Evolutionary conservation across 176 grass and related monocot genomes (phyloP).

Genomic region (Paspalum notatum): DNA sequence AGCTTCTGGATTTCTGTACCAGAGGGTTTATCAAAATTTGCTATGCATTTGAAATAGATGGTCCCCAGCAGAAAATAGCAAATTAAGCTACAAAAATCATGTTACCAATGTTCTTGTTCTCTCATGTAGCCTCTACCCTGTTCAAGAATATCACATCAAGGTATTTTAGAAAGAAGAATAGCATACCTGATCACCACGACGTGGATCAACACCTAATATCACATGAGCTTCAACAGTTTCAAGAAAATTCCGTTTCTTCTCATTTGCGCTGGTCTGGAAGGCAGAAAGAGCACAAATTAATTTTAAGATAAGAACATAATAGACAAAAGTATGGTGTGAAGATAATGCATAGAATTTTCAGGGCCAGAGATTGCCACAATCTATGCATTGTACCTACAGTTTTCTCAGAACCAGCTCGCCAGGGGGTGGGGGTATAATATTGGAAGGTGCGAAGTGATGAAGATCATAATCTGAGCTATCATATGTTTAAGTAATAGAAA

Average conservation of each 20-base stretch:
- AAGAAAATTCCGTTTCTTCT: constrained; percentile 67
- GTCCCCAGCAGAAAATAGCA: neutral
- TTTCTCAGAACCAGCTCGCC: neutral
- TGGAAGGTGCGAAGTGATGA: neutral
- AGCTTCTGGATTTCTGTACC: neutral
- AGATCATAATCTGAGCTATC: neutral
- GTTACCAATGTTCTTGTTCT: neutral
- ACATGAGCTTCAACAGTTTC: constrained; percentile 99
- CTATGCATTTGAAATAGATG: constrained; percentile 14
- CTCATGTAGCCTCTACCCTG: neutral
- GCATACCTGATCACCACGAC: constrained; percentile 83
- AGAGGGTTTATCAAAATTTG: neutral
- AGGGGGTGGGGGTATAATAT: neutral
- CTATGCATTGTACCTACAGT: neutral
- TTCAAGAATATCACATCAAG: constrained; percentile 11
- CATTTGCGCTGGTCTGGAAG: constrained; percentile 69
- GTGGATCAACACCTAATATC: constrained; percentile 94
- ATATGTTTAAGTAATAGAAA: neutral
- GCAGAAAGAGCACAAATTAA: constrained; percentile 39
- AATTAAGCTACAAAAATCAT: neutral
- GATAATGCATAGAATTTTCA: neutral
- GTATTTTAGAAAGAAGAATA: neutral
- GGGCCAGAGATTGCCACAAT: neutral
- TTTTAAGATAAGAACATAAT: neutral
- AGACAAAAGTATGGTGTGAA: neutral